A percentile compares a stretch with the other conserved stretches of the same genome.
These are phyloP conservation scores for Aspergillus fumigatus DNA, from an alignment of 2,329 filamentous ascomycete genomes.

Conservation along the genomic window DNA sequence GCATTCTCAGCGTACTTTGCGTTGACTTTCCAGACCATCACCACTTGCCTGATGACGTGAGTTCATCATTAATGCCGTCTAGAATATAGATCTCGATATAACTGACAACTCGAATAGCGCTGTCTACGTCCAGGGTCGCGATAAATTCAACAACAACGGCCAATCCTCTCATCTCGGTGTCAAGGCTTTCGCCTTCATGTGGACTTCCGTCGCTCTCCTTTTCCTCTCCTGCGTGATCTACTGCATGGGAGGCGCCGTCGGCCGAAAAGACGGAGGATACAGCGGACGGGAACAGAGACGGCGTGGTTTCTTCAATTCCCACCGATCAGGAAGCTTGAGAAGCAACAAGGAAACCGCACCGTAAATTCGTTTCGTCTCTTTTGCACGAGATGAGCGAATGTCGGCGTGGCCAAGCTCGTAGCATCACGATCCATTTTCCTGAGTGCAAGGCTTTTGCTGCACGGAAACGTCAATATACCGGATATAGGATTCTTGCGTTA, in stretches of 20 bases:
- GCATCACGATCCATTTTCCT: neutral
- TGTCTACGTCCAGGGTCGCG: conserved; percentile 55
- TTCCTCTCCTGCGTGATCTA: conserved; percentile 55
- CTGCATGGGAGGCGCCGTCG: conserved; percentile 46
- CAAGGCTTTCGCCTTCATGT: conserved; percentile 60
- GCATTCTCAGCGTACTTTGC: conserved; percentile 50
- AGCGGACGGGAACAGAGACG: conserved; percentile 34
- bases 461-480: neutral
- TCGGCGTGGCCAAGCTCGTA: neutral
- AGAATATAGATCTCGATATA: neutral
- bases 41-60: conserved; percentile 60
- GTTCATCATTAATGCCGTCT: conserved; percentile 26
- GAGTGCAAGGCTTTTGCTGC: neutral
- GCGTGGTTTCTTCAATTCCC: conserved; percentile 35
- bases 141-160: conserved; percentile 50
- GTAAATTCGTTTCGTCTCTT: conserved; percentile 12
- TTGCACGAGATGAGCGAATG: neutral
- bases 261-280: conserved; percentile 29
- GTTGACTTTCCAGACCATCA: conserved; percentile 55
- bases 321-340: conserved; percentile 24
- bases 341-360: conserved; percentile 27
- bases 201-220: conserved; percentile 53
- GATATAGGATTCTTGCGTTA: neutral
- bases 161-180: conserved; percentile 49
- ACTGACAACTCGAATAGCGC: conserved; percentile 42